Base-by-base conservation (phyloP, 345 rosid genomes). In the Cardamine occulta region DNA sequence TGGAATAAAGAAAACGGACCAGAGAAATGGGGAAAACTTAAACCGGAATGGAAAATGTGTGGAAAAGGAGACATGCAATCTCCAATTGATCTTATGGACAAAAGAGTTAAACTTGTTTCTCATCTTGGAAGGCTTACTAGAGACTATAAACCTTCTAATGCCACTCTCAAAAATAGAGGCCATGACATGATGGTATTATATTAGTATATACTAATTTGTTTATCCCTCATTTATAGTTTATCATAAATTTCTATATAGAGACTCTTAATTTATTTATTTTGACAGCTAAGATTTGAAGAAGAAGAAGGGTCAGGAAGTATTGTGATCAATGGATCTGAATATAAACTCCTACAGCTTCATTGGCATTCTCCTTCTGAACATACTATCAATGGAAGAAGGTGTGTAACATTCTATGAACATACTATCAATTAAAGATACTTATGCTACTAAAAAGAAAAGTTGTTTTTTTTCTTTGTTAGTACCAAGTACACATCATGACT, bases 301-400 rank as follows among this genome's bases (percentile, higher is more conserved):
- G 86, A 76, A 56, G 58, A 28, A 28, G 31, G 70, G 0, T 86
- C 89, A 1, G 93, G 94, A 51, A 84, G 79, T 52, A 68, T 90
- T 34, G 29, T 57, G 66, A 61, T 88, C 15, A 87, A 84, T 72
- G 84, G 81, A 17, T 80, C 66, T 0, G 61, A 76, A 14, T 93
- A 83, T 75, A 52, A 81, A 34, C 95, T 93, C 19, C 76, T 72
- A 32, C 95, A 88, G 72, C 83, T 74, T 58, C 96, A 93, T 54
- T 93, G 98, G 96, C 93, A 90, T 77, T 83, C 96, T 13, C 96
- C 96, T 34, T 90, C 96, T 28, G 94, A 90, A 82, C 96, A 90
- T 34, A 80, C 87, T 67, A 69, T 93, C 64, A 83, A 90, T 69
- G 91, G 90, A 73, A 82, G 78, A 55, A 87, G 91, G 94, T 85